Base-by-base conservation (phyloP, 148 eudicot species). In the Heliamphora exappendiculata region DNA sequence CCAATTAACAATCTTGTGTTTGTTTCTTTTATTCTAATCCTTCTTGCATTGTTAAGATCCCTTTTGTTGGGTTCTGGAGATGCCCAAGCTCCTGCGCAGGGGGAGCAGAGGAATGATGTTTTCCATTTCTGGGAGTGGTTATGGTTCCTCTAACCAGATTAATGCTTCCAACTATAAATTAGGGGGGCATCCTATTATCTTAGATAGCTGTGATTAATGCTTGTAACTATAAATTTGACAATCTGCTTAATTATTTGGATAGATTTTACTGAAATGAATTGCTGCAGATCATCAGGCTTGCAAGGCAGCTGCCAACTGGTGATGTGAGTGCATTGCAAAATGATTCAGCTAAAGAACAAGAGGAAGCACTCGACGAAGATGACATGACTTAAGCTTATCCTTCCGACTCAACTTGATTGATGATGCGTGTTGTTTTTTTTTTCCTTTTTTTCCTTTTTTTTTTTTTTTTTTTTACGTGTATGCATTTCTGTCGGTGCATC, bases 281-380 rank as follows among this genome's bases (percentile, higher is more conserved):
- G 53, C 13, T 75, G 76, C 83, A 89, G 90, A 75, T 87, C 75
- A 82, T 93, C 81, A 91, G 82, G 89, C 89, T 93, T 75, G 93
- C 93, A 37, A 88, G 89, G 81, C 89, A 93, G 80, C 75, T 93
- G 82, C 98, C 98, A 37, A 89, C 88, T 4, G 96, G 98, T 17
- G 96, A 93, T 71, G 84, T 91, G 14, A 76, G 82, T 42, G 80
- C 42, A 16, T 47, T 86, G 36, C 88, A 82, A 83, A 70, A 66
- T 45, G 82, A 78, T 58, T 85, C 80, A 34, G 73, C 75, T 11
- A 72, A 50, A 55, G 90, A 82, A 33, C 62, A 84, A 3, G 91
- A 81, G 59, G 90, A 85, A 7, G 84, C 86, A 54, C 74, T 93
- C 36, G 96, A 93, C 84, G 98, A 91, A 83, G 93, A 89, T 77